Evolutionary conservation across 1,139 yeast genomes (phyloP).

Genomic region (Arxiozyma heterogenica): DNA sequence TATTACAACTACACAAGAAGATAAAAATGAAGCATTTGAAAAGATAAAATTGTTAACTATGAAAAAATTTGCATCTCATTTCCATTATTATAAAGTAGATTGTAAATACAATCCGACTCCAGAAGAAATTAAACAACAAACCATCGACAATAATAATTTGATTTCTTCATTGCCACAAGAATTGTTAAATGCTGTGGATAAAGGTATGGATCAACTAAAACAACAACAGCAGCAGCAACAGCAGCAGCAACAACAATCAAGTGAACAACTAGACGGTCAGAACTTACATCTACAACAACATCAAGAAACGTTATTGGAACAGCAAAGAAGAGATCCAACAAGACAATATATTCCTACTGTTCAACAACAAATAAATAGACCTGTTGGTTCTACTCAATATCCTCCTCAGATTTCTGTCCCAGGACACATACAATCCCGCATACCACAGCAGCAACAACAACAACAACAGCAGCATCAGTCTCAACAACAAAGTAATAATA

Average conservation of each 20-base stretch:
- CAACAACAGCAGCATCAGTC: conserved; percentile 8
- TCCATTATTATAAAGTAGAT: conserved; percentile 27
- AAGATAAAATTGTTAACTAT: conserved; percentile 27
- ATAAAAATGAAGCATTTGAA: conserved; percentile 24
- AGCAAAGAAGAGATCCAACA: conserved; percentile 1
- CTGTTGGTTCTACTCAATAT: conserved; percentile 2
- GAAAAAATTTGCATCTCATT: conserved; percentile 28
- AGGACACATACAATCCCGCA: conserved; percentile 4
- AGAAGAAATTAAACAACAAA: conserved; percentile 27
- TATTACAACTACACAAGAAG: conserved; percentile 14
- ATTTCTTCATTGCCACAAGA: conserved; percentile 23
- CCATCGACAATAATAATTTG: conserved; percentile 20
- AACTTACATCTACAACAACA: conserved; percentile 7
- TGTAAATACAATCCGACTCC: conserved; percentile 27
- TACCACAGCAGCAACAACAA: conserved; percentile 8
- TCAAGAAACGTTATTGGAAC: conserved; percentile 4
- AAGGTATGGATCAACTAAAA: conserved; percentile 23
- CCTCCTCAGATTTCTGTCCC: conserved; percentile 11
- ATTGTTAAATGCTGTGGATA: conserved; percentile 22
- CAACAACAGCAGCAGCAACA: conserved; percentile 23
- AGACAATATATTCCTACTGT: conserved; percentile 1
- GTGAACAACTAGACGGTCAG: conserved; percentile 8
- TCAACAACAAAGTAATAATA: conserved; percentile 6
- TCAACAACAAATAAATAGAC: conserved; percentile 1
- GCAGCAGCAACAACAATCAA: conserved; percentile 12